Base-by-base conservation (phyloP, 2,329 filamentous ascomycete genomes). In the Aspergillus ruber region DNA sequence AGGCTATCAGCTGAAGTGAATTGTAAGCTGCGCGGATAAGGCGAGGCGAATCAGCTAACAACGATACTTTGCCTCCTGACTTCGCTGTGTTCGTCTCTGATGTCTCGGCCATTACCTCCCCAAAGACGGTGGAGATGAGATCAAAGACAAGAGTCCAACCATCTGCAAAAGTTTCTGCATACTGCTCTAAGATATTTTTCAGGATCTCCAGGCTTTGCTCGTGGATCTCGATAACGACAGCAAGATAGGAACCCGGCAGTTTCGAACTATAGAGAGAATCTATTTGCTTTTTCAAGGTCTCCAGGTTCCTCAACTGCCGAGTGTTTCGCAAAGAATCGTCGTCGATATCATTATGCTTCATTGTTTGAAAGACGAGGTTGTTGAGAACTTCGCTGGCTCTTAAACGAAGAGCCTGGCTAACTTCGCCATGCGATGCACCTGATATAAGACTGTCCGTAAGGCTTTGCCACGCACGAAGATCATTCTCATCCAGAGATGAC, bases 1-100 rank as follows among this genome's bases (percentile, higher is more conserved):
- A 96, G 66, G 90, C 95, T 41, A 98, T 86, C 3, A 98, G 81
- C 64, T 97, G 89, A 10, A 95, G 74, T 2, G 90, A 95, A 54
- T 82, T 86, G 65, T 98, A 98, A 0, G 91, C 87, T 13, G 88
- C 85, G 51, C 90, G 81, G 44, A 95, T 86, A 18, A 97, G 78
- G 54, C 84, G 85, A 40, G 83, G 77, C 10, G 90, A 91, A 43
- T 64, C 66, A 27, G 66, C 59, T 42, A 60, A 53, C 25, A 62
- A 53, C 20, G 54, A 54, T 36, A 50, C 51, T 33, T 56, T 57
- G 43, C 54, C 53, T 42, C 49, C 47, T 21, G 51, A 51, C 33
- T 45, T 43, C 21, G 47, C 42, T 38, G 38, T 46, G 21, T 50
- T 23, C 29, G 44, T 45, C 23, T 53, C 49, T 29, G 44, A 45